Base-by-base conservation (phyloP, 2,329 filamentous ascomycete genomes). In the Gaeumannomyces sp. region DNA sequence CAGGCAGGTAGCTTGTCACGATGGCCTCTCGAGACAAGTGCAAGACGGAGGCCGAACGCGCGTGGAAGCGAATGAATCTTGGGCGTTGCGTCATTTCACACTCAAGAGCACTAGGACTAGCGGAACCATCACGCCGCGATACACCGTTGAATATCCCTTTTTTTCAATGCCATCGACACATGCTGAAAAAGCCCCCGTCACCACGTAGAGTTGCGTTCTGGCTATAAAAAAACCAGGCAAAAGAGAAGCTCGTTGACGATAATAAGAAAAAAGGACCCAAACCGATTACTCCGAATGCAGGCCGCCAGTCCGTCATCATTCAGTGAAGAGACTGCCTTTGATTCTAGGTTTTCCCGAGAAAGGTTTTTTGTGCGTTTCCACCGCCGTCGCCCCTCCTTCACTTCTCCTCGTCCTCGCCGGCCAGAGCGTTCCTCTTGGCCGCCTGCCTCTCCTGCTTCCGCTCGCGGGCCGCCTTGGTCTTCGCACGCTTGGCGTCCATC, bases 391-490 rank as follows among this genome's bases (percentile, higher is more conserved):
- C 50, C 33, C 50, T 62, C 31, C 60, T 50, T 38, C 25, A 59
- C 76, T 84, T 81, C 76, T 84, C 83, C 75, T 85, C 83, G 68
- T 76, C 86, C 76, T 93, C 92, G 78, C 85, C 92, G 76, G 90
- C 78, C 80, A 96, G 80, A 77, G 92, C 93, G 78, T 87, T 89
- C 81, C 93, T 89, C 94, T 99, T 99, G 81, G 90, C 89, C 79
- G 85, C 81, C 80, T 90, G 87, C 83, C 96, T 91, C 87, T 97
- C 92, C 83, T 89, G 83, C 89, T 95, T 95, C 86, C 95, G 90
- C 90, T 98, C 95, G 84, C 95, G 93, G 76, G 95, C 95, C 79
- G 95, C 95, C 93, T 97, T 98, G 89, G 93, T 98, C 93, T 97
- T 97, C 81, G 93, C 92, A 85, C 95, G 93, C 90, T 97, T 98